Conservation (phyloP, 2,329 filamentous ascomycete species). For the Paracamarosporium sp. region DNA sequence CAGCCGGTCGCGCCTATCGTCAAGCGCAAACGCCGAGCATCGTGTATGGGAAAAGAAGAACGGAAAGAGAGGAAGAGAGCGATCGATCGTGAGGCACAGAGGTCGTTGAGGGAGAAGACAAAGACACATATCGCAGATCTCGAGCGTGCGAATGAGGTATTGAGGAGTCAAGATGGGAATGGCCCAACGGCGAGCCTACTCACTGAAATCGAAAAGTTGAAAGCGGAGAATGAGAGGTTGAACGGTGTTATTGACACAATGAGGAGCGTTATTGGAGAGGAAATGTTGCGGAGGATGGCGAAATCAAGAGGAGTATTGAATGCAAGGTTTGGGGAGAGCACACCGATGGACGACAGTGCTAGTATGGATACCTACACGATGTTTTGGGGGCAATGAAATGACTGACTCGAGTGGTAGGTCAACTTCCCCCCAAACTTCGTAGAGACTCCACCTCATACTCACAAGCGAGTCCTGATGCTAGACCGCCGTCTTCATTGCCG, state of each 20-base stretch:
- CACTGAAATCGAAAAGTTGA: conserved; percentile 37
- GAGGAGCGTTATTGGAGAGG: conserved; percentile 36
- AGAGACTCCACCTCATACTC: conserved; percentile 20
- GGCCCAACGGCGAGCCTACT: conserved; percentile 39
- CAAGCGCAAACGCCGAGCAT: conserved; percentile 42
- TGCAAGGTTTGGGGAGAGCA: background rate
- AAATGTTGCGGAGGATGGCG: conserved; percentile 22
- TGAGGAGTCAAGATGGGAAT: conserved; percentile 41
- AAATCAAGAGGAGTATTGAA: background rate
- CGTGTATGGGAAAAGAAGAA: conserved; percentile 44
- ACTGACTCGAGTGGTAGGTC: conserved; percentile 35
- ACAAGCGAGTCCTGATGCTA: conserved; percentile 12
- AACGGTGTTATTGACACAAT: conserved; percentile 43
- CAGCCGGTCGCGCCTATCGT: conserved; percentile 31
- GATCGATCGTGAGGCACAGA: conserved; percentile 45
- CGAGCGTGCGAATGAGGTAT: conserved; percentile 44
- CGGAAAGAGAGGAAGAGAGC: conserved; percentile 42
- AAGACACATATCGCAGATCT: conserved; percentile 47
- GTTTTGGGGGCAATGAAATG: conserved; percentile 8
- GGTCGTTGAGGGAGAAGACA: conserved; percentile 45
- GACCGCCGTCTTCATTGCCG: conserved; percentile 16
- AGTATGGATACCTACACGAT: conserved; percentile 29
- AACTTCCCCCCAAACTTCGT: conserved; percentile 26
- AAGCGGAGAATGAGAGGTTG: conserved; percentile 43
- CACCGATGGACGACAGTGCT: conserved; percentile 21